phyloP scores from a whole-genome alignment of 2,329 filamentous ascomycete species.

The Aspergillus fructus region DNA sequence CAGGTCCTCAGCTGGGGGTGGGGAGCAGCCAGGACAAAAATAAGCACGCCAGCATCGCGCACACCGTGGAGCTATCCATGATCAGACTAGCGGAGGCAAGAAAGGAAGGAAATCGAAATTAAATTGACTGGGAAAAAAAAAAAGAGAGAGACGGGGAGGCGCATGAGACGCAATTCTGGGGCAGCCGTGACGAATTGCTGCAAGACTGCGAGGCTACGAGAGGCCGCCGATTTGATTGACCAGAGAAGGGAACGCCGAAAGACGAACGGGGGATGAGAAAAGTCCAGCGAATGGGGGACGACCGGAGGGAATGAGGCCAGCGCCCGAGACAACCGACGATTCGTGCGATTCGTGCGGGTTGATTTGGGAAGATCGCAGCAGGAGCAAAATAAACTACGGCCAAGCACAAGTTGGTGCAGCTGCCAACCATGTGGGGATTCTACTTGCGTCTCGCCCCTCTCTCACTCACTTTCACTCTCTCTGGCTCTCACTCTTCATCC shows the following conservation, averaged over 20 bases:
- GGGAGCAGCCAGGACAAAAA: constrained; percentile 6
- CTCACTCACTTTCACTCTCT: not conserved
- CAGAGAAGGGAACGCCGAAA: constrained; percentile 1
- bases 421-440: constrained; percentile 14
- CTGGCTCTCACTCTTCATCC: not conserved
- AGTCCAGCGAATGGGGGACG: not conserved
- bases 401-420: constrained; percentile 1
- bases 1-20: constrained; percentile 9
- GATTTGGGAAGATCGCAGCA: not conserved
- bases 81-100: constrained; percentile 7
- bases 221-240: not conserved
- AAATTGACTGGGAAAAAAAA: not conserved
- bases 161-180: constrained; percentile 1
- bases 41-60: constrained; percentile 11
- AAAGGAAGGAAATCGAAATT: not conserved
- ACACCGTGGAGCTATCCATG: constrained; percentile 10
- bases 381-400: constrained; percentile 6
- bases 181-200: not conserved
- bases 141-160: not conserved
- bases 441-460: not conserved
- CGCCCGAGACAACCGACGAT: not conserved
- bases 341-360: constrained; percentile 5
- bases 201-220: not conserved
- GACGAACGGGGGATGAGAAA: constrained; percentile 2
- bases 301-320: not conserved